Evolutionary conservation across 2,329 filamentous ascomycete species (phyloP).

Genomic region (Pseudogymnoascus sp.): DNA sequence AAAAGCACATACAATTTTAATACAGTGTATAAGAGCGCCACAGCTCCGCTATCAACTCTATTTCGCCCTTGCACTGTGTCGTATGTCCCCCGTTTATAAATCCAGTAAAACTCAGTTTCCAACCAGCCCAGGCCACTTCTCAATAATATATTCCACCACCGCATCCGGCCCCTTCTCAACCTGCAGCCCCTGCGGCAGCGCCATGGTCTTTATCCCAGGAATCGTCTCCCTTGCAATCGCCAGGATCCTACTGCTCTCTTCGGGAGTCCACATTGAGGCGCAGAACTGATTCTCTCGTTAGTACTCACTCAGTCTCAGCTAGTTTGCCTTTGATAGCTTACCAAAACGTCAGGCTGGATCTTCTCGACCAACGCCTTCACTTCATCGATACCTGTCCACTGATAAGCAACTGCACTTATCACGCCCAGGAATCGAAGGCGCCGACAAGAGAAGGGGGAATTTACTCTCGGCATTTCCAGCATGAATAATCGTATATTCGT

Average conservation of each 20-base stretch:
- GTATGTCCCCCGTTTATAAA: not conserved
- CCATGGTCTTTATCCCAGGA: conserved; percentile 43
- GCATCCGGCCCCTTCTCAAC: conserved; percentile 46
- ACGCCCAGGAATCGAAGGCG: not conserved
- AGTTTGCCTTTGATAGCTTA: conserved; percentile 27
- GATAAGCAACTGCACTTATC: not conserved
- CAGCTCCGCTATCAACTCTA: too few relatives aligned
- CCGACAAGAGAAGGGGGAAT: not conserved
- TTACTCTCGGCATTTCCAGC: conserved; percentile 54
- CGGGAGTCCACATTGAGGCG: conserved; percentile 46
- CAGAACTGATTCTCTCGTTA: conserved; percentile 41
- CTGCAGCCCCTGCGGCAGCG: conserved; percentile 47
- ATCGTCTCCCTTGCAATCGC: conserved; percentile 36
- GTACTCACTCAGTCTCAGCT: not conserved
- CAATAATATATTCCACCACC: conserved; percentile 44
- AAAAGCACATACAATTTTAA: too few relatives aligned
- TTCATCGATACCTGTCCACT: conserved; percentile 42
- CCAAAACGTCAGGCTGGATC: conserved; percentile 46
- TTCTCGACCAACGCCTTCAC: conserved; percentile 46
- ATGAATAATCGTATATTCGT: conserved; percentile 55
- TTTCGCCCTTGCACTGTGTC: too few relatives aligned
- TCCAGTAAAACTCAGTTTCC: not conserved
- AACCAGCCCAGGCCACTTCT: conserved; percentile 25
- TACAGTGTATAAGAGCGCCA: too few relatives aligned
- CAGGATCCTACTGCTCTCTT: conserved; percentile 40